Evolutionary conservation across 1,284 basidiomycete genomes (phyloP), one percentile per base, ranked within the genome.

Genomic region (Schizophyllum amplum): DNA sequence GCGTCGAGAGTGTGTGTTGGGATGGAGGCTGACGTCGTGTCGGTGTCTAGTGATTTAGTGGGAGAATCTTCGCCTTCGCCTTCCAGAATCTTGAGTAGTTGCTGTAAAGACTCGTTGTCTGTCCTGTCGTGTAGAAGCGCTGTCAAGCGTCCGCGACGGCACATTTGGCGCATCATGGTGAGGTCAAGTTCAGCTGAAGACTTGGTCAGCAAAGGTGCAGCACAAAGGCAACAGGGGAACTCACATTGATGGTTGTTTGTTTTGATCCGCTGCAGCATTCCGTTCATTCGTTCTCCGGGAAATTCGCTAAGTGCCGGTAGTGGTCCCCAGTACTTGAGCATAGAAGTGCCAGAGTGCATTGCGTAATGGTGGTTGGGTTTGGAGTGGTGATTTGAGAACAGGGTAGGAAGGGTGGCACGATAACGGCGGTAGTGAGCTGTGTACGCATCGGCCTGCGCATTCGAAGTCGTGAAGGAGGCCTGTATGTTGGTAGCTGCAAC

Each of bases 341-440:
- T 54, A 9, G 60, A 62, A 33, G 27, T 13, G 2, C 54, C 58
- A 63, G 68, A 66, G 52, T 72, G 72, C 67, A 70, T 68, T 15
- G 69, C 70, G 59, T 65, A 72, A 55, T 74, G 72, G 57, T 72
- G 70, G 58, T 72, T 73, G 22, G 72, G 71, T 24, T 58, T 53
- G 4, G 66, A 64, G 33, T 46, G 15, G 42, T 53, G 24, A 52
- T 62, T 17, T 22, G 70, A 66, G 57, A 67, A 72, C 13, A 73
- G 59, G 0, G 55, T 20, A 47, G 62, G 49, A 13, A 46, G 50
- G 21, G 57, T 53, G 3, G 24, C 20, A 5, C 48, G 59, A 27
- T 60, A 60, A 17, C 23, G 7, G 6, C 26, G 23, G 24, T 52
- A 55, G 26, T 55, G 53, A 1, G 46, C 9, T 1, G 15, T 24